Evolutionary conservation across 345 rosid genomes (phyloP).

Genomic region (Eucalyptus curtisii): DNA sequence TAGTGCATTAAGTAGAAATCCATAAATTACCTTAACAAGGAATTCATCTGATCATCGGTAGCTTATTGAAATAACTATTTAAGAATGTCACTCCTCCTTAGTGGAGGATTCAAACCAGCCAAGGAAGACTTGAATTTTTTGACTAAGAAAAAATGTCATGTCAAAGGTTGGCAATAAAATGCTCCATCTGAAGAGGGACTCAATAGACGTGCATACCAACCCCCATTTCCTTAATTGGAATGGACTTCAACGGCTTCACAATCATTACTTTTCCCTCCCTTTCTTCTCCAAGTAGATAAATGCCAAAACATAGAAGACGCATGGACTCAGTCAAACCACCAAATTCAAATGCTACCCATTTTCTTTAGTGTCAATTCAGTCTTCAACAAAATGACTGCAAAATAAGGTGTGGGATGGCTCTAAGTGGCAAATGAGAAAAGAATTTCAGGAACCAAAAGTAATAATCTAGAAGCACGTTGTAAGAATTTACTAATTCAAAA

Average conservation of each 20-base stretch:
- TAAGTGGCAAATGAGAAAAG: neutral
- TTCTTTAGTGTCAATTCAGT: neutral
- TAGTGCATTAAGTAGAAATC: neutral
- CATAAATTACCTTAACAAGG: neutral
- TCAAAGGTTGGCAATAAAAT: neutral
- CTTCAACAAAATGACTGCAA: neutral
- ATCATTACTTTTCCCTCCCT: neutral
- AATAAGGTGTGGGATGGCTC: neutral
- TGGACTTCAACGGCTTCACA: neutral
- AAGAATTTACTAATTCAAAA: neutral
- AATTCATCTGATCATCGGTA: neutral
- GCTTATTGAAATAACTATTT: neutral
- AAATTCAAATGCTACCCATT: neutral
- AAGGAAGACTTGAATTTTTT: neutral
- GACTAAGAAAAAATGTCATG: neutral
- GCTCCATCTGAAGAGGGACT: neutral
- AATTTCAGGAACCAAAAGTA: neutral
- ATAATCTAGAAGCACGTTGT: neutral
- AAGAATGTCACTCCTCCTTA: neutral
- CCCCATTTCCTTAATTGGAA: neutral
- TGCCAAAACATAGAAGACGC: neutral
- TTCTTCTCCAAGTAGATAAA: neutral
- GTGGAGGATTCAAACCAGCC: neutral
- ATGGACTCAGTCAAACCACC: neutral
- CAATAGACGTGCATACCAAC: neutral